A percentile compares a stretch with the other conserved stretches of the same genome.
Conservation (phyloP, 805 yeast genomes). For the Yarrowia deformans region DNA sequence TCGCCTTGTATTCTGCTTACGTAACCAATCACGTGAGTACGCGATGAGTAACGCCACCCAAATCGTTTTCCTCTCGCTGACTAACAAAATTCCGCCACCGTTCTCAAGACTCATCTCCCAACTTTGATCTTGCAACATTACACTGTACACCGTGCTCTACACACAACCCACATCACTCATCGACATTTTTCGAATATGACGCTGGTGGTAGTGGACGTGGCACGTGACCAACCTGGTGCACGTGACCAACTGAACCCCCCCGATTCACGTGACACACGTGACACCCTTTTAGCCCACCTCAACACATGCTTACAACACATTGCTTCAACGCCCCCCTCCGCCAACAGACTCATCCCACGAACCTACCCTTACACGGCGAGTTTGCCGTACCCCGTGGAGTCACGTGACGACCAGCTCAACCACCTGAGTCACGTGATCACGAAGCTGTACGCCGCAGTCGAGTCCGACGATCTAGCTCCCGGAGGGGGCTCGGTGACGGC, state of each 20-base stretch:
- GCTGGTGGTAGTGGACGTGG: neutral
- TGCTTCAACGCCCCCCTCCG: neutral
- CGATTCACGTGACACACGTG: neutral
- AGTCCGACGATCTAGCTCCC: conserved; percentile 67
- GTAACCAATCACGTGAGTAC: no score
- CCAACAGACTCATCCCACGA: conserved; percentile 48
- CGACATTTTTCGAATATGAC: neutral
- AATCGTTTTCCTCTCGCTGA: no score
- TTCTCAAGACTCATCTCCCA: no score
- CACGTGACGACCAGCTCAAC: conserved; percentile 69
- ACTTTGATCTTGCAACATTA: no score
- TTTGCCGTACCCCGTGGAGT: conserved; percentile 79
- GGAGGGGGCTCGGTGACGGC: conserved; percentile 25
- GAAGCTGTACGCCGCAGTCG: conserved; percentile 78
- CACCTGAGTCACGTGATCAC: conserved; percentile 82
- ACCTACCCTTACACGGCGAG: conserved; percentile 53
- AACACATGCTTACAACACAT: neutral
- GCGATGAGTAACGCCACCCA: no score
- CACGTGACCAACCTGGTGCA: no score
- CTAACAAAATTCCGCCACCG: no score
- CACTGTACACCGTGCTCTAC: no score
- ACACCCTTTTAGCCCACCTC: neutral
- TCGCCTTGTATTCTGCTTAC: no score
- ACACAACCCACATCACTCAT: no score
- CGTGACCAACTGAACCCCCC: no score